phyloP scores from a whole-genome alignment of 129 eudicot species.

The Lactuca sativa region DNA sequence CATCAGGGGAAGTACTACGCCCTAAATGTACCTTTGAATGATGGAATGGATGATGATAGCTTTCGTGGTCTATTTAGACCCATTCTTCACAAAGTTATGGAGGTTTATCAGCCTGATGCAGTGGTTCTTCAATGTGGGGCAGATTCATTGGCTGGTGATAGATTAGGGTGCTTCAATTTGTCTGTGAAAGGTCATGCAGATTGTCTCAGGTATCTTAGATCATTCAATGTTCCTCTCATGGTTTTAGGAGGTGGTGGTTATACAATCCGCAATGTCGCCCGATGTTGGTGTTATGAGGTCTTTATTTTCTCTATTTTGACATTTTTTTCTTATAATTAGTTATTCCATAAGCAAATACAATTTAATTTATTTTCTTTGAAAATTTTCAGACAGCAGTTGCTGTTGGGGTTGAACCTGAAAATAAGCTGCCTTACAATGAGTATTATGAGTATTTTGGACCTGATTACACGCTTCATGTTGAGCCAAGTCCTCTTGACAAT shows the following conservation, averaged over 20 bases:
- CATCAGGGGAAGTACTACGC: conserved; percentile 76
- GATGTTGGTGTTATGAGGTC: conserved; percentile 99
- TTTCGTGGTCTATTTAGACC: conserved; percentile 76
- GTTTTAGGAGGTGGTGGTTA: conserved; percentile 95
- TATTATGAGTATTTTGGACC: conserved; percentile 94
- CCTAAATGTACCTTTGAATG: conserved; percentile 81
- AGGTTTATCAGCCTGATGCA: conserved; percentile 88
- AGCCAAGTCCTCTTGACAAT: conserved; percentile 66
- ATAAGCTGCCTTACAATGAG: conserved; percentile 79
- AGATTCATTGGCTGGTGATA: conserved; percentile 90
- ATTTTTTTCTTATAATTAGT: background rate
- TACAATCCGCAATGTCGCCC: conserved; percentile 82
- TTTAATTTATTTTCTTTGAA: background rate
- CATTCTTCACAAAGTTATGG: conserved; percentile 79
- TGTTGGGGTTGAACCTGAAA: conserved; percentile 93
- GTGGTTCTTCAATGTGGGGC: conserved; percentile 98
- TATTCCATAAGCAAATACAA: background rate
- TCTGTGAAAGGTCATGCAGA: conserved; percentile 97
- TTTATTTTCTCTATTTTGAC: background rate
- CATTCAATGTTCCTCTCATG: conserved; percentile 88
- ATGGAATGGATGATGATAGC: conserved; percentile 79
- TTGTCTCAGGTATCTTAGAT: conserved; percentile 78
- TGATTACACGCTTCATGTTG: conserved; percentile 81
- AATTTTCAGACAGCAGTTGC: conserved; percentile 91
- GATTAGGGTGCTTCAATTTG: conserved; percentile 89